Base-by-base conservation (phyloP, 2,329 filamentous ascomycete genomes). In the Nemania sp. region DNA sequence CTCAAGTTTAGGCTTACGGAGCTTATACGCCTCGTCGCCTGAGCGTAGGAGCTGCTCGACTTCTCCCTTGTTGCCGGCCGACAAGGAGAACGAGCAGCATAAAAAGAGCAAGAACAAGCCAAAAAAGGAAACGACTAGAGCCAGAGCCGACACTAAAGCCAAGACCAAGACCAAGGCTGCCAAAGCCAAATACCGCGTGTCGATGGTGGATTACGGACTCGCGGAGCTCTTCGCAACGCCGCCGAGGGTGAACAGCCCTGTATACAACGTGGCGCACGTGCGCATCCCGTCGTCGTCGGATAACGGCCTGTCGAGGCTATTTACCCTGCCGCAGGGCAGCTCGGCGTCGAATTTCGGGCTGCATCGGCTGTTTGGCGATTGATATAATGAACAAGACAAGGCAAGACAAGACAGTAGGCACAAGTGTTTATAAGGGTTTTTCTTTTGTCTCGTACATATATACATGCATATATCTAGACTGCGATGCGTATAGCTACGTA, bases 301-400 rank as follows among this genome's bases (percentile, higher is more conserved):
- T 11, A 45, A 55, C 45, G 46, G 52, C 15, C 14, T 57, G 14
- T 48, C 43, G 15, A 24, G 44, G n/a, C 9, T 57, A 15, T 58
- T 52, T n/a, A 26, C 49, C 28, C 33, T 49, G 31, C 19, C 48
- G 41, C 37, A 44, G 2, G 19, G 30, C 22, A 49, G 48, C 30
- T 47, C 56, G 19, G 45, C 26, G 40, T 58, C 49, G 33, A 59
- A 52, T 46, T 59, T 47, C 23, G 52, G 56, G 1, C 41, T 59
- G 31, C 41, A 41, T 24, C 44, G 56, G 19, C 28, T 59, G 3
- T 59, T 59, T 39, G 36, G 43, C 24, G 56, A 58, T 17, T 49
- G 36, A 56, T 20, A n/a, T 12, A 15, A 8, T 14, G 15, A 31
- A 24, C 8, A n/a, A n/a, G n/a, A n/a, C n/a, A n/a, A n/a, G n/a